These are phyloP conservation scores for Saccharomyces hybrid DNA, from an alignment of 1,139 yeast genomes.

Conservation along the genomic window DNA sequence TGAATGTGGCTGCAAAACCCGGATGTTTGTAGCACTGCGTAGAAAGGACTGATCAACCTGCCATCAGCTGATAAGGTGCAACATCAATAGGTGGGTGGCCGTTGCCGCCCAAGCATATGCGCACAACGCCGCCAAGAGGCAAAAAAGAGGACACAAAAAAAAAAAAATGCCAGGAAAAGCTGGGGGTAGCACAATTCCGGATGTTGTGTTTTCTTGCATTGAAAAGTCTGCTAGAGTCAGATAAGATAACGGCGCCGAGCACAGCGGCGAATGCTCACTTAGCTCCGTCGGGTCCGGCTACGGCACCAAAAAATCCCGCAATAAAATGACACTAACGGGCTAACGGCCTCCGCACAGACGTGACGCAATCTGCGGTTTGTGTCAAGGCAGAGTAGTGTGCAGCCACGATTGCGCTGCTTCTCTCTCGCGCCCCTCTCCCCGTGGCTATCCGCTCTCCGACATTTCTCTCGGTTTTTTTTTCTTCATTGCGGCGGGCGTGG, in stretches of 20 bases:
- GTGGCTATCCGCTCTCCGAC: background rate
- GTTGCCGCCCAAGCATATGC: background rate
- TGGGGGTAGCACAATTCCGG: background rate
- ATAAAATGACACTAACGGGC: background rate
- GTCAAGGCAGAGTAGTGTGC: background rate
- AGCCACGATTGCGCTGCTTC: background rate
- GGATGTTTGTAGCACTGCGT: background rate
- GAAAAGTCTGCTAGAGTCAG: background rate
- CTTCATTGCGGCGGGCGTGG: background rate
- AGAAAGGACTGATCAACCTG: background rate
- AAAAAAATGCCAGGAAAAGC: background rate
- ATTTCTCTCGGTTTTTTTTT: background rate
- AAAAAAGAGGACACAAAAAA: background rate
- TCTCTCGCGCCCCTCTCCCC: background rate
- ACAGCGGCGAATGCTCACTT: background rate
- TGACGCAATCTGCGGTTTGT: background rate
- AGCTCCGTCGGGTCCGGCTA: background rate
- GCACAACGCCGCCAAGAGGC: background rate
- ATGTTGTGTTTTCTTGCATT: background rate
- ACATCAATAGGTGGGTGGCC: background rate
- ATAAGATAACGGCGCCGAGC: background rate
- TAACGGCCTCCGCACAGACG: background rate
- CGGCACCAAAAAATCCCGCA: background rate
- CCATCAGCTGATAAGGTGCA: too few relatives aligned
- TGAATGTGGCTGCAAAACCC: background rate